Conservation (phyloP, 2,329 filamentous ascomycete species). For the Microsporum ferrugineum region DNA sequence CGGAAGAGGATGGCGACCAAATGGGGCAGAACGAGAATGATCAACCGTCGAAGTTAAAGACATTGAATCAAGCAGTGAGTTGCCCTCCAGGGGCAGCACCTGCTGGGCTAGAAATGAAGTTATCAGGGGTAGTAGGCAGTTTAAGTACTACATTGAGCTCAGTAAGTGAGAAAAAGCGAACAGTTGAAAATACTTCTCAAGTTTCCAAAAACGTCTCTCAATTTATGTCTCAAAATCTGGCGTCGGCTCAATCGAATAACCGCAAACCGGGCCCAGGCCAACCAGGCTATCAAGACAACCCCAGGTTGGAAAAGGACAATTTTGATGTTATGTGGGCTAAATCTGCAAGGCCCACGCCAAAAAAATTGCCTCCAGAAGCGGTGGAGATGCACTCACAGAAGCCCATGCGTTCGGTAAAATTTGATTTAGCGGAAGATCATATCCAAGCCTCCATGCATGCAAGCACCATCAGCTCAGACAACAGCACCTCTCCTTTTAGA, state of each 20-base stretch:
- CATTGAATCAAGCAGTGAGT: too few relatives aligned
- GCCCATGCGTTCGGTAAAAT: neutral
- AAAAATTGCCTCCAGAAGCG: neutral
- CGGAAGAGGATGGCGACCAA: neutral
- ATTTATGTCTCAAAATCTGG: slow-evolving; percentile 13
- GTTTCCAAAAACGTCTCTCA: slow-evolving; percentile 14
- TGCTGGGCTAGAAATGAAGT: neutral
- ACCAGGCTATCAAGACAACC: neutral
- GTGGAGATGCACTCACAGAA: neutral
- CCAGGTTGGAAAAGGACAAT: neutral
- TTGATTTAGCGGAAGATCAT: neutral
- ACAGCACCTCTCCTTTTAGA: neutral
- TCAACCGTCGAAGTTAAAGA: too few relatives aligned
- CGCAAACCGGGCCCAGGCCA: neutral
- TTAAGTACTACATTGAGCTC: neutral
- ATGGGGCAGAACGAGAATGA: neutral
- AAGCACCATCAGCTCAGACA: neutral
- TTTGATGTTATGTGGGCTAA: neutral
- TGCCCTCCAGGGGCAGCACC: neutral
- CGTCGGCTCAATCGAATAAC: neutral
- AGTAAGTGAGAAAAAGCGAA: neutral
- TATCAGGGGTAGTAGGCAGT: neutral
- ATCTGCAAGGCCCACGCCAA: neutral
- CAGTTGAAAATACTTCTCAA: slow-evolving; percentile 4
- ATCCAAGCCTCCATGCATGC: neutral